A percentile compares a stretch with the other conserved stretches of the same genome.
Conservation (phyloP, 306 rosid genomes). For the Prunus dulcis region DNA sequence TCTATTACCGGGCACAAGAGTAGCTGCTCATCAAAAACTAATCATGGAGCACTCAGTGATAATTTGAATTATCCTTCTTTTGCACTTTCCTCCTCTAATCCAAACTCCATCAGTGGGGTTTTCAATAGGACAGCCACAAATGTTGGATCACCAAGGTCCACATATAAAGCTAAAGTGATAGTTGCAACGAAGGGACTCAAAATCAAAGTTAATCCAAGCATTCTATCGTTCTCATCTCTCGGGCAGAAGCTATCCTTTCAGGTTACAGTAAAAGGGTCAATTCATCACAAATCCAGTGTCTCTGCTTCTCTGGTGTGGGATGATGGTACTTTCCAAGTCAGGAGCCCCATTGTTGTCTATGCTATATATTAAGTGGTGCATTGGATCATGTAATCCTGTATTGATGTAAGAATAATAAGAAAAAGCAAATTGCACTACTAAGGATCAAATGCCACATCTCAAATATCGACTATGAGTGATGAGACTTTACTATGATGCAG, state of each 20-base stretch:
- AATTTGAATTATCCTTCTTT: constrained; percentile 54
- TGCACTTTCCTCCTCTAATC: constrained; percentile 11
- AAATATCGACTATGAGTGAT: no score
- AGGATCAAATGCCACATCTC: neutral
- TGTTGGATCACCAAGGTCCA: constrained; percentile 40
- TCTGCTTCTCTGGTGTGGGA: constrained; percentile 51
- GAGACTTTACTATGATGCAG: no score
- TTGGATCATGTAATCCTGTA: neutral
- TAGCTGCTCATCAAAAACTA: neutral
- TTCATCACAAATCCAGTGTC: neutral
- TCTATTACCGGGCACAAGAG: constrained; percentile 5
- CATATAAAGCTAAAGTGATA: constrained; percentile 28
- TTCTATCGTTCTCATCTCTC: constrained; percentile 33
- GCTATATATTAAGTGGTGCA: neutral
- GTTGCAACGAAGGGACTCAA: constrained; percentile 22
- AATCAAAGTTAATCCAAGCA: constrained; percentile 34
- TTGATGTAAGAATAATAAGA: neutral
- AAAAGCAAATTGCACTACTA: neutral
- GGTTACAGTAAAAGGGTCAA: constrained; percentile 28
- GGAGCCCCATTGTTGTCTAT: constrained; percentile 46
- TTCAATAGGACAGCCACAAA: constrained; percentile 38
- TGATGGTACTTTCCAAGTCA: constrained; percentile 42
- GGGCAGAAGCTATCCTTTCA: constrained; percentile 30
- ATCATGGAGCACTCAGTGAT: constrained; percentile 13
- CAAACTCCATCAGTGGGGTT: constrained; percentile 13